Percentiles rank a stretch among this genome's conserved stretches.
These are phyloP conservation scores for Hyaloscypha hepaticicola DNA, from an alignment of 495 filamentous ascomycete genomes.

Conservation along the genomic window DNA sequence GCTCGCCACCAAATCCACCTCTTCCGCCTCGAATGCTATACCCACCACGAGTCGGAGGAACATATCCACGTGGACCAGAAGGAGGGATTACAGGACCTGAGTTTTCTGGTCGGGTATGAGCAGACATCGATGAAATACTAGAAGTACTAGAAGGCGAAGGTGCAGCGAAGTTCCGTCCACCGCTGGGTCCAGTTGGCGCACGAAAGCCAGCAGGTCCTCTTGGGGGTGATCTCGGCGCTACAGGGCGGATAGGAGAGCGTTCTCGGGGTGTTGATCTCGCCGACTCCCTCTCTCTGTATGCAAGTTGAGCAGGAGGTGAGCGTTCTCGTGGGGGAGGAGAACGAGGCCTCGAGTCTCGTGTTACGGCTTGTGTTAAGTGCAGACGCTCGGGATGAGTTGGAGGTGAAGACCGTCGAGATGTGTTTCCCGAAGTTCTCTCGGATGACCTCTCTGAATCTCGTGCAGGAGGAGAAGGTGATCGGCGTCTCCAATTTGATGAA, in stretches of 20 bases:
- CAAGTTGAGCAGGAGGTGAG: constrained; percentile 18
- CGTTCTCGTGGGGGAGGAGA: constrained; percentile 28
- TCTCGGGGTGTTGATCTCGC: constrained; percentile 28
- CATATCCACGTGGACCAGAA: constrained; percentile 31
- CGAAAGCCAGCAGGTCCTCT: constrained; percentile 29
- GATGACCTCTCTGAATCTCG: constrained; percentile 30
- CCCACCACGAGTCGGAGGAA: constrained; percentile 19
- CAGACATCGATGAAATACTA: constrained; percentile 11
- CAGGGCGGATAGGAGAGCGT: constrained; percentile 27
- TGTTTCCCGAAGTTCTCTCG: constrained; percentile 29
- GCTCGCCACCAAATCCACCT: constrained; percentile 11
- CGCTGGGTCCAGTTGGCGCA: constrained; percentile 30
- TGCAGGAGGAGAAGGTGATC: constrained; percentile 26
- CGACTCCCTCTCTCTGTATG: constrained; percentile 22
- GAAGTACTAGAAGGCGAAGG: constrained; percentile 11
- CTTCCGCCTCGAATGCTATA: constrained; percentile 15
- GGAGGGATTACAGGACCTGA: constrained; percentile 22
- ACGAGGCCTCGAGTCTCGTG: constrained; percentile 22
- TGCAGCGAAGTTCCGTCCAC: constrained; percentile 27
- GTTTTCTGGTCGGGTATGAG: constrained; percentile 22
- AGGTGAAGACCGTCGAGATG: constrained; percentile 33
- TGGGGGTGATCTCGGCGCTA: constrained; percentile 30
- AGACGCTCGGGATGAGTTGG: constrained; percentile 25
- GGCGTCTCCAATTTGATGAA: constrained; percentile 26
- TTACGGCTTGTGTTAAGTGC: constrained; percentile 20